These are phyloP conservation scores for Rhizoclosmatium globosum DNA, from an alignment of 192 early-diverging fungal genomes.

Conservation along the genomic window DNA sequence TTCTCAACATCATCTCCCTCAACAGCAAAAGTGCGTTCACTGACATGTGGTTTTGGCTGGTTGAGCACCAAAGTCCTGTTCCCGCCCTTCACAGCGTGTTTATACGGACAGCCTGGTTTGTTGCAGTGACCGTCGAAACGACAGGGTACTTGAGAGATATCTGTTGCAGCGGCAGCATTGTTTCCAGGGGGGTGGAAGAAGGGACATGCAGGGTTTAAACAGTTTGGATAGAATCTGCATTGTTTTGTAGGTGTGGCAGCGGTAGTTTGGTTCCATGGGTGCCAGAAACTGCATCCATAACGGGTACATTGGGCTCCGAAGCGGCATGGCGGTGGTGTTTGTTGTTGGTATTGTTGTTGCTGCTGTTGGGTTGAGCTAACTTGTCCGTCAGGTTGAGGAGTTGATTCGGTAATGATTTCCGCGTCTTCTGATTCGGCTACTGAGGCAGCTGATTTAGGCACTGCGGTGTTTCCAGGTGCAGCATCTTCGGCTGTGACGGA, in stretches of 20 bases:
- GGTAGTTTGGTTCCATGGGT: constrained; percentile 43
- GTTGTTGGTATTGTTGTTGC: not conserved
- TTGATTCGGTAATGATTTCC: not conserved
- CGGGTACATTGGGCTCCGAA: constrained; percentile 47
- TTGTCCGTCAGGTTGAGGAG: not conserved
- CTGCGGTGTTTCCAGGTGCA: not conserved
- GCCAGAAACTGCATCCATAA: constrained; percentile 48
- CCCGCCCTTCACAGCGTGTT: constrained; percentile 23
- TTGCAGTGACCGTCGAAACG: constrained; percentile 50
- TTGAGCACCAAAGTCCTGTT: not conserved
- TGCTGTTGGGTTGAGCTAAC: not conserved
- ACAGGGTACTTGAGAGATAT: constrained; percentile 40
- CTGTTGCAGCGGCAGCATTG: constrained; percentile 12
- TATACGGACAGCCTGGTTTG: constrained; percentile 45
- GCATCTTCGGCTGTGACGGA: not conserved
- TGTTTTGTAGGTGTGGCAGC: not conserved
- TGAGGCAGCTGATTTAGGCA: not conserved
- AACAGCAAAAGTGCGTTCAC: constrained; percentile 30
- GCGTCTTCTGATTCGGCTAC: not conserved
- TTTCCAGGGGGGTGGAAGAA: constrained; percentile 40
- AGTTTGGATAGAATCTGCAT: constrained; percentile 45
- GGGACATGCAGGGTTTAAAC: constrained; percentile 44
- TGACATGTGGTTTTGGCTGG: not conserved
- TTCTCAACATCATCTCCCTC: constrained; percentile 38
- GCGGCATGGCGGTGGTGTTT: constrained; percentile 35